Evolutionary conservation across 495 filamentous ascomycete genomes (phyloP), one percentile per base, ranked within the genome.

Genomic region (Hypoxylon intermedium): DNA sequence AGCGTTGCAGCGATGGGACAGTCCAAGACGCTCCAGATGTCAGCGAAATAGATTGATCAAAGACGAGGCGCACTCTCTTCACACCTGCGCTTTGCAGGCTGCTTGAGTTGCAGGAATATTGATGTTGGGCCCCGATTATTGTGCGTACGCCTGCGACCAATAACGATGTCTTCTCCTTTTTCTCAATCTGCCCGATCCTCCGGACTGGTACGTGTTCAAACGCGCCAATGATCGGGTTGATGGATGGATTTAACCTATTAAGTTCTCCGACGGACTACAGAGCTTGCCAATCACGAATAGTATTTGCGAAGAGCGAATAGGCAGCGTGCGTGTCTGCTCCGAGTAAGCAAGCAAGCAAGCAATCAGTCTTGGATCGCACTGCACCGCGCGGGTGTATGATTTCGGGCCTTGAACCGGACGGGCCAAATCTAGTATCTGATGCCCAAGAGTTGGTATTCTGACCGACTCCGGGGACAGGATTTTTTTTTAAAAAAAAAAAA

Each of bases 211-310:
- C 51, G 48, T 13, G 24, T 48, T 21, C 52, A 60, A 65, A 60
- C 62, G 62, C 62, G 62, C 62, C 62, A 65, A 60, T 65, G 51
- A 56, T 65, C 50, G 56, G 28, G 43, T 54, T 31, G 55, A 36
- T 60, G 30, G 62, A 50, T 60, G 40, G 56, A 65, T 65, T 65
- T 57, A 65, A 60, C 62, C 62, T 65, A 65, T 57, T 60, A 60
- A 48, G 48, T 60, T 56, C 46, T 65, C 56, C 53, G 51, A 53
- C 51, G 54, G 55, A 38, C 38, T 60, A 36, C 50, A 57, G 47
- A 52, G 62, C 51, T 65, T 65, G 62, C 62, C 62, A 65, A 65
- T 65, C 62, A 53, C 51, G 40, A 53, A 53, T 30, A 37, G 57
- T n/a, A n/a, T n/a, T n/a, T n/a, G n/a, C 41, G 5, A 38, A n/a